Evolutionary conservation across 1,284 basidiomycete species (phyloP).

Genomic region (Trametes versicolor): DNA sequence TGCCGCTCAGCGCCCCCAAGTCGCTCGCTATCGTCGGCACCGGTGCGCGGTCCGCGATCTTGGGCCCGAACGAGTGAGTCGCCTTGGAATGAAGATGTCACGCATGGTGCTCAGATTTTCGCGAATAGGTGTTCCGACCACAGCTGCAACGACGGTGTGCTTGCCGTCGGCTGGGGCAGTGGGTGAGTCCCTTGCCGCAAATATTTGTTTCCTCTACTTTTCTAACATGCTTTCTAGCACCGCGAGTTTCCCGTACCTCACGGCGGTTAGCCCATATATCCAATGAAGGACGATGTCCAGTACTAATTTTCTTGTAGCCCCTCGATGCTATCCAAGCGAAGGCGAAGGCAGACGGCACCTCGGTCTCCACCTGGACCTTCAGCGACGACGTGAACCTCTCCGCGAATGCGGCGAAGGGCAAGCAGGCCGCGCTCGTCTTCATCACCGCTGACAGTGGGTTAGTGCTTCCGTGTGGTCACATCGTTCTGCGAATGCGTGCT

Average conservation of each 20-base stretch:
- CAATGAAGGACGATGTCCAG: no score
- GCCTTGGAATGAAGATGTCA: neutral
- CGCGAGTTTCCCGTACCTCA: constrained; percentile 60
- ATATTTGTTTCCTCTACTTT: neutral
- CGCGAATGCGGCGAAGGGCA: constrained; percentile 51
- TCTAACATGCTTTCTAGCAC: constrained; percentile 42
- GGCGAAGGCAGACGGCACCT: constrained; percentile 50
- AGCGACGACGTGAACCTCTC: constrained; percentile 62
- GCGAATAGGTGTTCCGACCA: constrained; percentile 53
- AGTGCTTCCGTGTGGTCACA: constrained; percentile 1
- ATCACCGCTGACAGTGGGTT: constrained; percentile 35
- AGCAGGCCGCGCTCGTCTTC: constrained; percentile 37
- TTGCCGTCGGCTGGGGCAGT: constrained; percentile 71
- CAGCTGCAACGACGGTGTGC: constrained; percentile 62
- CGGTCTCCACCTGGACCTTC: constrained; percentile 57
- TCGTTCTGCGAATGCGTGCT: neutral
- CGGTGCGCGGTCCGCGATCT: constrained; percentile 63
- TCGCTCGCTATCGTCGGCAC: constrained; percentile 55
- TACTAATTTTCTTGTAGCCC: constrained; percentile 31
- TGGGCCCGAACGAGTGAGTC: constrained; percentile 64
- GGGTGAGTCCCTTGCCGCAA: constrained; percentile 44
- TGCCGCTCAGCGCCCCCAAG: constrained; percentile 59
- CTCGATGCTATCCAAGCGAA: constrained; percentile 53
- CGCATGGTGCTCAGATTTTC: constrained; percentile 27
- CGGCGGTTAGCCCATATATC: constrained; percentile 48